phyloP scores from a whole-genome alignment of 2,329 filamentous ascomycete genomes.

The Aspergillus aculeatinus region DNA sequence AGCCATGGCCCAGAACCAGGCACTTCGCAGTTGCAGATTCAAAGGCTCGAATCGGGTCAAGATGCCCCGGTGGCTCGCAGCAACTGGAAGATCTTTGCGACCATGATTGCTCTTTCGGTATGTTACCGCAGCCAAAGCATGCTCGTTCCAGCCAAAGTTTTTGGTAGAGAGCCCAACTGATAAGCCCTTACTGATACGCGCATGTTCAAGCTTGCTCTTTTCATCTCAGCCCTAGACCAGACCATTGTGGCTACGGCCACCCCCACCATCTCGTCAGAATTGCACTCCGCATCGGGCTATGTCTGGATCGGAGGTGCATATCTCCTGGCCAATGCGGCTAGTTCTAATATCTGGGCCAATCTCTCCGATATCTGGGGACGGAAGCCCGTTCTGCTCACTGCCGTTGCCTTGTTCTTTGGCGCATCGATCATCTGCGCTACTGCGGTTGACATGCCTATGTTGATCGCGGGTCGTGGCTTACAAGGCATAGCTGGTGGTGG shows the following conservation, averaged over 20 bases:
- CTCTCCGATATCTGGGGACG: constrained; percentile 32
- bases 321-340: constrained; percentile 66
- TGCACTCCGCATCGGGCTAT: constrained; percentile 68
- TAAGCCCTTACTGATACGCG: background rate
- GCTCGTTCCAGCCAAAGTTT: background rate
- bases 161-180: background rate
- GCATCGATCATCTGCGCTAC: constrained; percentile 53
- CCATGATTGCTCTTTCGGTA: constrained; percentile 21
- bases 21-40: background rate
- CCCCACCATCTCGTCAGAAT: constrained; percentile 60
- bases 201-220: constrained; percentile 18
- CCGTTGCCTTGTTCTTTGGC: constrained; percentile 50
- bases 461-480: constrained; percentile 54
- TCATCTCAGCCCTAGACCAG: constrained; percentile 37
- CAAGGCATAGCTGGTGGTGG: constrained; percentile 58
- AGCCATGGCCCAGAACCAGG: background rate
- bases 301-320: constrained; percentile 77
- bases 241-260: constrained; percentile 63
- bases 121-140: background rate
- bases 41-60: background rate
- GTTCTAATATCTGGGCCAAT: constrained; percentile 69
- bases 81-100: constrained; percentile 18
- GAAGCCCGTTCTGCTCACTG: constrained; percentile 52
- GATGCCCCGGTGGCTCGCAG: constrained; percentile 5
- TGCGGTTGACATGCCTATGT: constrained; percentile 49